These are phyloP conservation scores for Sequoia sempervirens DNA, from an alignment of 75 land plant species.

Conservation along the genomic window DNA sequence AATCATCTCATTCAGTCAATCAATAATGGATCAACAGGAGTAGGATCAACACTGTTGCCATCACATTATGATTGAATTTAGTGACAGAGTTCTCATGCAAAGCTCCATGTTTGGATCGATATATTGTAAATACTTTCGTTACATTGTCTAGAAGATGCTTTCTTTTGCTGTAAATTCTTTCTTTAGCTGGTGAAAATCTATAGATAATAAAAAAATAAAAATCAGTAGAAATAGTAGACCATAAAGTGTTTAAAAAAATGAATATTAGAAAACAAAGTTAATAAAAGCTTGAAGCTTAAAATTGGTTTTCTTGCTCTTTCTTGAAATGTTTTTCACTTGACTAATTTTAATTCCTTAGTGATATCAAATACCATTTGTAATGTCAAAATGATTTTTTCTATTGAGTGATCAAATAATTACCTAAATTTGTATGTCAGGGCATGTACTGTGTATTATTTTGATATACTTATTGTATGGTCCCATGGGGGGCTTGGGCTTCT, in stretches of 20 bases:
- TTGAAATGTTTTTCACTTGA: not conserved
- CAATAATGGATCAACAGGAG: too few relatives aligned
- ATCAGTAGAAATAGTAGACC: not conserved
- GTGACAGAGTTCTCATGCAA: not conserved
- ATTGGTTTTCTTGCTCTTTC: not conserved
- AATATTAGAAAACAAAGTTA: not conserved
- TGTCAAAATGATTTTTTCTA: not conserved
- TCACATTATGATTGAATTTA: not conserved
- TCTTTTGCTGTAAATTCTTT: not conserved
- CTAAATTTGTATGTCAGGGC: not conserved
- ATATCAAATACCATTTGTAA: not conserved
- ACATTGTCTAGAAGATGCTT: not conserved
- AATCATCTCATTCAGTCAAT: too few relatives aligned
- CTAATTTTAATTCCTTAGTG: too few relatives aligned
- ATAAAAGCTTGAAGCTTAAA: not conserved
- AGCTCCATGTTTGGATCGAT: not conserved
- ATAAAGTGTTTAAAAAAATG: not conserved
- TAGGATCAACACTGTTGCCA: not conserved
- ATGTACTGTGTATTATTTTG: not conserved
- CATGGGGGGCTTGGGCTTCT: too few relatives aligned
- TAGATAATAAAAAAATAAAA: too few relatives aligned
- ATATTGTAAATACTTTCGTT: not conserved
- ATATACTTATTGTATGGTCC: too few relatives aligned
- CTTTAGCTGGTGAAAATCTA: too few relatives aligned
- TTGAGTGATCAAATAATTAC: not conserved